Conservation (phyloP, 2,329 filamentous ascomycete species). For the Nemania sp. region DNA sequence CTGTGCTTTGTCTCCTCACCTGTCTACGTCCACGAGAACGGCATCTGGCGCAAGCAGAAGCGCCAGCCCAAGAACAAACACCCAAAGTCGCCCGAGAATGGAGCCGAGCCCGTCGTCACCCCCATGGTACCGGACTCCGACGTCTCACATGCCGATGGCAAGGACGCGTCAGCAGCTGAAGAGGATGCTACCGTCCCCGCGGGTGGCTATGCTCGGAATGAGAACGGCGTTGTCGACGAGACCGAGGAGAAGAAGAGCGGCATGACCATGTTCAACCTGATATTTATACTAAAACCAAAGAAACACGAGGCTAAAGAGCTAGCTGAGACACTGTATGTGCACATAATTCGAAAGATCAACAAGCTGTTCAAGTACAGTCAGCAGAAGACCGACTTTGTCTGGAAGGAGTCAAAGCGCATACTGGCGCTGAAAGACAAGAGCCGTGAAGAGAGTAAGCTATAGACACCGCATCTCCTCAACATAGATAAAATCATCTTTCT, state of each 20-base stretch:
- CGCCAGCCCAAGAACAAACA: constrained; percentile 43
- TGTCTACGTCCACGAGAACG: constrained; percentile 78
- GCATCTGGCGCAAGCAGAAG: constrained; percentile 72
- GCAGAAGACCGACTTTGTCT: constrained; percentile 86
- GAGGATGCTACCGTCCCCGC: constrained; percentile 29
- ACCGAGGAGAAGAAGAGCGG: constrained; percentile 66
- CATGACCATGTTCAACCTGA: constrained; percentile 98
- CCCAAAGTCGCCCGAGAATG: constrained; percentile 37
- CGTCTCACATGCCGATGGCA: constrained; percentile 33
- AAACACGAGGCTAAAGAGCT: constrained; percentile 76
- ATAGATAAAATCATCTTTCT: background rate
- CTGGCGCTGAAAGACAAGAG: constrained; percentile 80
- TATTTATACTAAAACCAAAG: constrained; percentile 85
- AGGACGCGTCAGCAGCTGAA: constrained; percentile 33
- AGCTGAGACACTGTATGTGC: constrained; percentile 77
- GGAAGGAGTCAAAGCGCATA: constrained; percentile 86
- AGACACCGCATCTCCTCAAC: background rate
- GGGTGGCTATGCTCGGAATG: constrained; percentile 34
- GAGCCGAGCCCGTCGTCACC: constrained; percentile 24
- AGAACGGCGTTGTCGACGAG: constrained; percentile 36
- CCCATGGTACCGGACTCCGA: constrained; percentile 26
- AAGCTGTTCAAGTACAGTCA: constrained; percentile 94
- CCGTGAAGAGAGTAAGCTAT: constrained; percentile 59
- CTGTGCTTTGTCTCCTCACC: constrained; percentile 82
- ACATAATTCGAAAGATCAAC: constrained; percentile 89